Conservation (phyloP, 441 rosid genomes). For the Bocquillonia castaneifolia region DNA sequence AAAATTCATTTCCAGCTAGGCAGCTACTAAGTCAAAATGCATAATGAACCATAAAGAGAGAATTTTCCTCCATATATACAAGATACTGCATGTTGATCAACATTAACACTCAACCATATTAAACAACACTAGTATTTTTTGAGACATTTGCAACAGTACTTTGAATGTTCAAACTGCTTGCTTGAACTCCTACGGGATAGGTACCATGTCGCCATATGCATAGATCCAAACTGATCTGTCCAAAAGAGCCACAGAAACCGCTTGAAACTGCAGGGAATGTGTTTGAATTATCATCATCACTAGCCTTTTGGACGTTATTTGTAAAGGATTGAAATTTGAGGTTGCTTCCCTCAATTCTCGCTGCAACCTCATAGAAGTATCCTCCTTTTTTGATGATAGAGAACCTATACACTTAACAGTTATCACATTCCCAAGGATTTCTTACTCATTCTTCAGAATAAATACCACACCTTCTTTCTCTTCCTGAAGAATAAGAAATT, state of each 20-base stretch:
- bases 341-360: slow-evolving; percentile 16
- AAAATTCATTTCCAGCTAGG: no score
- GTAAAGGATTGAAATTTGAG: slow-evolving; percentile 28
- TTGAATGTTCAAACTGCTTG: neutral
- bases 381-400: slow-evolving; percentile 15
- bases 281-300: neutral
- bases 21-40: no score
- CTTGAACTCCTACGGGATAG: neutral
- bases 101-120: neutral
- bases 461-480: slow-evolving; percentile 32
- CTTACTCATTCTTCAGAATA: slow-evolving; percentile 22
- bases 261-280: slow-evolving; percentile 27
- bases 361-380: slow-evolving; percentile 25
- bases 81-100: no score
- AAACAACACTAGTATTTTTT: neutral
- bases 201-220: slow-evolving; percentile 16
- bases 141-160: neutral
- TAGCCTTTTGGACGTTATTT: slow-evolving; percentile 12
- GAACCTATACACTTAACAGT: slow-evolving; percentile 28
- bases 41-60: no score
- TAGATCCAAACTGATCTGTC: slow-evolving; percentile 27
- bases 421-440: slow-evolving; percentile 23
- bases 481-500: slow-evolving; percentile 31
- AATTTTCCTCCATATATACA: no score
- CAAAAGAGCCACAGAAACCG: slow-evolving; percentile 20